These are phyloP conservation scores for Trypanosoma vivax DNA, from an alignment of 208 protist genomes.

Conservation along the genomic window DNA sequence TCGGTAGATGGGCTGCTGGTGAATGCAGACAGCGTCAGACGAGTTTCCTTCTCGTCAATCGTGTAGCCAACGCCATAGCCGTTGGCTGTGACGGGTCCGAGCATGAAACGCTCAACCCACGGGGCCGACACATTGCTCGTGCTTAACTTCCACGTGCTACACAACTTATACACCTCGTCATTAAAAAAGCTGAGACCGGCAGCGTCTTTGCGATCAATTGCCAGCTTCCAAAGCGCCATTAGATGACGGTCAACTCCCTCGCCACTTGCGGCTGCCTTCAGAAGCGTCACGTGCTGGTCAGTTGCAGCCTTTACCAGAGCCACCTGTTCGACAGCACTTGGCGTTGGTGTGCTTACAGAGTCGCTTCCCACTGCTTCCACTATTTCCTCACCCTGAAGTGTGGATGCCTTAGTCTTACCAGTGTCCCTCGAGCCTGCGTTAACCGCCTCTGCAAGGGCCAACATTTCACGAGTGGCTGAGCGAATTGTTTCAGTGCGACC, in stretches of 20 bases:
- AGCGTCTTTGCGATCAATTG: slow-evolving; percentile 46
- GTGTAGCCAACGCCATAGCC: slow-evolving; percentile 93
- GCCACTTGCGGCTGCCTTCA: slow-evolving; percentile 48
- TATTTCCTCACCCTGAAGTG: neutral
- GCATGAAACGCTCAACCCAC: slow-evolving; percentile 73
- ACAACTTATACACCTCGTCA: slow-evolving; percentile 53
- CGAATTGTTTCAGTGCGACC: slow-evolving; percentile 80
- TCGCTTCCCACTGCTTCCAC: slow-evolving; percentile 1
- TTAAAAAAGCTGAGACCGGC: slow-evolving; percentile 78
- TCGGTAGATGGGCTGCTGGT: slow-evolving; percentile 69
- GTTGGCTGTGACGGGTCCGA: slow-evolving; percentile 79
- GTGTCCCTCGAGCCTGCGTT: slow-evolving; percentile 19
- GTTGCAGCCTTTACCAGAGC: slow-evolving; percentile 47
- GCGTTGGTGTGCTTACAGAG: slow-evolving; percentile 3
- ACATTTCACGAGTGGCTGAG: slow-evolving; percentile 57
- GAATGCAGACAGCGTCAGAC: slow-evolving; percentile 81
- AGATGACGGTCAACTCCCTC: slow-evolving; percentile 89
- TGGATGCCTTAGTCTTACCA: too few species aligned
- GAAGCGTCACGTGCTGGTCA: slow-evolving; percentile 39
- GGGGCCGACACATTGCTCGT: slow-evolving; percentile 65
- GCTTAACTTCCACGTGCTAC: slow-evolving; percentile 38
- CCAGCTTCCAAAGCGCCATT: slow-evolving; percentile 74
- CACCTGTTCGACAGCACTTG: slow-evolving; percentile 25
- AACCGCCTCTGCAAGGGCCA: slow-evolving; percentile 38
- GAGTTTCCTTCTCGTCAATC: slow-evolving; percentile 74